Percentiles rank a stretch among this genome's conserved stretches.
phyloP scores from a whole-genome alignment of 768 basidiomycete genomes.

The Melanogaster broomeanus region DNA sequence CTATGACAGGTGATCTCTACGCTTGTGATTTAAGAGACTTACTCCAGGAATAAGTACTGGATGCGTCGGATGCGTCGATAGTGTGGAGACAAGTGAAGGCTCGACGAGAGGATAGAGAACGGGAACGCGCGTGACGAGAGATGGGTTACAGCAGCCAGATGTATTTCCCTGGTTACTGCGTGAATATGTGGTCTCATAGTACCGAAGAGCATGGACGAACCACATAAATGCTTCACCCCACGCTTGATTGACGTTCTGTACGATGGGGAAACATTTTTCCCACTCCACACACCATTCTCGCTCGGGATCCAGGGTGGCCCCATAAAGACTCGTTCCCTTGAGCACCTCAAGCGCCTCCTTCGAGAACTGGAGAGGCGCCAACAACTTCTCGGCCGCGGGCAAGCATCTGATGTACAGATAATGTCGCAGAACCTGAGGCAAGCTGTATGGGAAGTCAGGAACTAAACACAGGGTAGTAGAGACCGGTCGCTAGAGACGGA shows the following conservation, averaged over 20 bases:
- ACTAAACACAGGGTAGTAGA: neutral
- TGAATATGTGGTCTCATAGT: conserved; percentile 23
- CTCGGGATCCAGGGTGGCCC: conserved; percentile 70
- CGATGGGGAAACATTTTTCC: conserved; percentile 47
- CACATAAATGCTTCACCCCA: conserved; percentile 65
- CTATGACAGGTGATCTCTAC: conserved; percentile 84
- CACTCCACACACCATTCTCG: conserved; percentile 66
- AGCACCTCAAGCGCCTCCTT: conserved; percentile 61
- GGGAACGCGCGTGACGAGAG: conserved; percentile 91
- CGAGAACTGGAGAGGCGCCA: conserved; percentile 77
- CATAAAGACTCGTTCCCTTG: conserved; percentile 77
- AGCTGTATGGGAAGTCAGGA: conserved; percentile 11
- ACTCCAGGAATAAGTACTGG: conserved; percentile 87
- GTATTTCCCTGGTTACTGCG: conserved; percentile 58
- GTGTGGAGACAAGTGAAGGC: conserved; percentile 52
- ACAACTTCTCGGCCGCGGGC: conserved; percentile 55
- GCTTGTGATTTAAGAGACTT: conserved; percentile 85
- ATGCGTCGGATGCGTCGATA: conserved; percentile 67
- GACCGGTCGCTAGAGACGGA: conserved; percentile 24
- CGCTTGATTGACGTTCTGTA: conserved; percentile 35
- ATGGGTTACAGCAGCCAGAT: conserved; percentile 72
- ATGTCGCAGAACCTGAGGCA: conserved; percentile 35
- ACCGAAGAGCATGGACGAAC: conserved; percentile 41
- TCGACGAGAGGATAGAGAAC: conserved; percentile 66
- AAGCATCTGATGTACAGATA: conserved; percentile 67